These are phyloP conservation scores for Parietaria judaica DNA, from an alignment of 306 rosid genomes.

Conservation along the genomic window DNA sequence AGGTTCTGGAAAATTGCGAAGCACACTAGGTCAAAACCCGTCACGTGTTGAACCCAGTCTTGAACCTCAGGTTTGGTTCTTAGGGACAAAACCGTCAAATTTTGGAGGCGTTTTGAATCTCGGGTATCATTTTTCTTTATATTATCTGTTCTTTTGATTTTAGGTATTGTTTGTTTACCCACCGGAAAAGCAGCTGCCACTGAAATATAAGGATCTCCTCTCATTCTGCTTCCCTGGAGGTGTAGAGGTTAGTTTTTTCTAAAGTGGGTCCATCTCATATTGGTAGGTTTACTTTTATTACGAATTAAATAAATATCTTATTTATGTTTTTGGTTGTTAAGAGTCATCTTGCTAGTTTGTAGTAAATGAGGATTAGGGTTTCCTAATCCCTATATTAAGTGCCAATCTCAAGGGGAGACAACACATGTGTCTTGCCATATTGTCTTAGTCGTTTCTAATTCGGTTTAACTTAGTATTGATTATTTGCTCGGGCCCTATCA, in stretches of 20 bases:
- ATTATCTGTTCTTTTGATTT: constrained; percentile 1
- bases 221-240: constrained; percentile 97
- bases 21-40: constrained; percentile 60
- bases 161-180: constrained; percentile 92
- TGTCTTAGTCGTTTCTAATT: too few species aligned
- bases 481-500: too few species aligned
- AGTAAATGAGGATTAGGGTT: too few species aligned
- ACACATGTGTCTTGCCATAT: too few species aligned
- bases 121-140: not conserved
- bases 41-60: constrained; percentile 71
- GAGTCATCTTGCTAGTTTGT: too few species aligned
- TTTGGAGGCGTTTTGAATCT: constrained; percentile 3
- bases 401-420: too few species aligned
- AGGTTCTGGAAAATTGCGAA: constrained; percentile 57
- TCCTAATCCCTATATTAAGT: too few species aligned
- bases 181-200: constrained; percentile 75
- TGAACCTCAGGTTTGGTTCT: constrained; percentile 76
- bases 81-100: constrained; percentile 1
- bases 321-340: too few species aligned
- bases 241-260: constrained; percentile 57
- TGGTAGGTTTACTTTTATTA: too few species aligned
- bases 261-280: not conserved
- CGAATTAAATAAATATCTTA: too few species aligned
- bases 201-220: constrained; percentile 78
- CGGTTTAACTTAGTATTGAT: too few species aligned